Evolutionary conservation across 176 grass and related monocot species (phyloP), one percentile per base, ranked within the genome.

Genomic region (Lolium multiflorum): DNA sequence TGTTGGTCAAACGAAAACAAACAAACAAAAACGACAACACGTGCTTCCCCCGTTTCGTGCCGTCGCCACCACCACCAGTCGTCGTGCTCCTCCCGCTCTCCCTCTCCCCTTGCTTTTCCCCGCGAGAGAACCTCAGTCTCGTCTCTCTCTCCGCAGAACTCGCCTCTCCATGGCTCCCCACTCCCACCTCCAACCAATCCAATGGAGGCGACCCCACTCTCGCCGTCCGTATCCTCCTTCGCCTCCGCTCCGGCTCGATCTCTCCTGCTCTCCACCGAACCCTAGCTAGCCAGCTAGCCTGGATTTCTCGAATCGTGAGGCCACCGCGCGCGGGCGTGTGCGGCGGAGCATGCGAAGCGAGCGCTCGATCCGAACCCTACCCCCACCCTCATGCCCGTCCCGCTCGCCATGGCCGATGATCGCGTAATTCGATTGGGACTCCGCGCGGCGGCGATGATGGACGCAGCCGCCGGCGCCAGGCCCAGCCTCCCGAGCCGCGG

Each of bases 371-470:
- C 9, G 18, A 47, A 48, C 21, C 2, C 69, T 6, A 41, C 39
- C 21, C 69, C 2, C n/a, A 3, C 12, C 56, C 3, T 46, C 20
- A 1, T 2, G 8, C 58, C 20, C 60, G 14, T n/a, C 25, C 51
- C 51, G 18, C 71, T n/a, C n/a, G 62, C 79, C 44, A 31, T 21
- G 72, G 54, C 73, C 79, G 54, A 69, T 86, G 89, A 78, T 18
- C 72, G 7, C 88, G 6, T 35, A 35, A 35, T 35, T 20, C 43
- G 3, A 8, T 1, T 14, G 16, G 60, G 18, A 11, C 54, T 31
- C 6, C 31, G 13, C 25, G 52, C 39, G 62, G 78, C 31, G 79
- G 79, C 71, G 79, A 86, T 63, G 88, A 82, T 72, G 83, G 39
- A 51, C 71, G 78, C 63, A 43, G 50, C 49, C 39, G 69, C 38